Evolutionary conservation across 441 rosid genomes (phyloP).

Genomic region (Biscutella laevigata): DNA sequence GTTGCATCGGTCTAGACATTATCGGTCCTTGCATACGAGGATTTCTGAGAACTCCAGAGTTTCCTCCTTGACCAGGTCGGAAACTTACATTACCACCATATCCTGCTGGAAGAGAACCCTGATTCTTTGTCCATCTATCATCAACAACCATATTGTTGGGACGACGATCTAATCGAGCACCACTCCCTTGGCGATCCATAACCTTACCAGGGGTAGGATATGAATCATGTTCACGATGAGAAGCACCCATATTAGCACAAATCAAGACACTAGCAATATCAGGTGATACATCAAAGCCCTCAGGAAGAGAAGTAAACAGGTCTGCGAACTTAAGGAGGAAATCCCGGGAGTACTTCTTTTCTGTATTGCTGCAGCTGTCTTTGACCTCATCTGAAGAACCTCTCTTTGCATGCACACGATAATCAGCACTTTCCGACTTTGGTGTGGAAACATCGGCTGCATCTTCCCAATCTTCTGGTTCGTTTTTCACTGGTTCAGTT

Average conservation of each 20-base stretch:
- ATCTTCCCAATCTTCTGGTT: conserved; percentile 98
- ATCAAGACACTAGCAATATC: conserved; percentile 49
- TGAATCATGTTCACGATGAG: conserved; percentile 50
- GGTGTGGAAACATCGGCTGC: conserved; percentile 86
- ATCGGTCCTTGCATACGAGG: conserved; percentile 59
- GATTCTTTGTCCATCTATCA: conserved; percentile 58
- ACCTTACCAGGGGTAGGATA: conserved; percentile 56
- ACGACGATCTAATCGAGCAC: conserved; percentile 65
- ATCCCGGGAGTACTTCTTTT: conserved; percentile 86
- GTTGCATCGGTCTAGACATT: conserved; percentile 66
- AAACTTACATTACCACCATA: conserved; percentile 44
- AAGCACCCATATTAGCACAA: conserved; percentile 25
- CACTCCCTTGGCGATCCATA: conserved; percentile 52
- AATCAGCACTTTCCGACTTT: conserved; percentile 46
- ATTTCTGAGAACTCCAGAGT: conserved; percentile 61
- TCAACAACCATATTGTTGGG: conserved; percentile 52
- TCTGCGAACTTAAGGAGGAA: conserved; percentile 77
- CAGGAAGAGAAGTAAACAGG: conserved; percentile 62
- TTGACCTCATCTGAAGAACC: conserved; percentile 25
- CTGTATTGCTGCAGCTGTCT: conserved; percentile 33
- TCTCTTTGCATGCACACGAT: conserved; percentile 24
- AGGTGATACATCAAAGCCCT: conserved; percentile 42
- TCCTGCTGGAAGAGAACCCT: conserved; percentile 44
- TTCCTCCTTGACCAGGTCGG: conserved; percentile 69
- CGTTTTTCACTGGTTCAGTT: conserved; percentile 40